Evolutionary conservation across 2,329 filamentous ascomycete species (phyloP).

Genomic region (Aspergillus viridinutans): DNA sequence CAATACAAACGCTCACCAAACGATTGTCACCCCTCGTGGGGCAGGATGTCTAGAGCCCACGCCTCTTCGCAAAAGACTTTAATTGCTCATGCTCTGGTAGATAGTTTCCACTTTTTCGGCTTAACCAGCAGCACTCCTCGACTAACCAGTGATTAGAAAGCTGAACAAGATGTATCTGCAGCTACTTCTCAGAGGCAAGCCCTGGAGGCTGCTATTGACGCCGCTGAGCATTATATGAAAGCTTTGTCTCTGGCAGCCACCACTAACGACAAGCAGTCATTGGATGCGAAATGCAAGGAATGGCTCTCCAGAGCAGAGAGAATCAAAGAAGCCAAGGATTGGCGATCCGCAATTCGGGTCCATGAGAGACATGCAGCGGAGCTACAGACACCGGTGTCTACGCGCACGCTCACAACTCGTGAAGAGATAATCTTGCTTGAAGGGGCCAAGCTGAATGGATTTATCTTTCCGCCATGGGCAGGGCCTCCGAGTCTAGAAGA

Average conservation of each 20-base stretch:
- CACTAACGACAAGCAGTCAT: conserved; percentile 59
- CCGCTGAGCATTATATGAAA: conserved; percentile 77
- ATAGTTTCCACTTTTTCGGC: conserved; percentile 1
- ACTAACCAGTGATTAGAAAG: conserved; percentile 44
- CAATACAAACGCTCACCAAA: conserved; percentile 5
- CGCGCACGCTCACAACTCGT: conserved; percentile 59
- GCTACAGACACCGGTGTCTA: conserved; percentile 49
- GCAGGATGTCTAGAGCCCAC: conserved; percentile 28
- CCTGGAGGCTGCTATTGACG: conserved; percentile 69
- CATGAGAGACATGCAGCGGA: conserved; percentile 25
- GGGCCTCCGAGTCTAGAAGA: conserved; percentile 55
- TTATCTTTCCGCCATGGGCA: conserved; percentile 83
- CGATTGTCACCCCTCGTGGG: conserved; percentile 1
- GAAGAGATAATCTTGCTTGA: conserved; percentile 75
- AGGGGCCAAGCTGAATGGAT: conserved; percentile 75
- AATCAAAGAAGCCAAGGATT: conserved; percentile 56
- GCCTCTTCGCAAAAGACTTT: conserved; percentile 22
- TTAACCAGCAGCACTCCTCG: not conserved
- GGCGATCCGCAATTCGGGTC: conserved; percentile 22
- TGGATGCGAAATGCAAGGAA: conserved; percentile 65
- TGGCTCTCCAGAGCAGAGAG: conserved; percentile 69
- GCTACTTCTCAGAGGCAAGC: conserved; percentile 59
- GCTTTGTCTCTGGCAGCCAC: conserved; percentile 61
- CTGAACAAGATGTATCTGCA: conserved; percentile 49
- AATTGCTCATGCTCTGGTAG: conserved; percentile 31